Conservation (phyloP, 441 rosid species). For the Viola pubescens region DNA sequence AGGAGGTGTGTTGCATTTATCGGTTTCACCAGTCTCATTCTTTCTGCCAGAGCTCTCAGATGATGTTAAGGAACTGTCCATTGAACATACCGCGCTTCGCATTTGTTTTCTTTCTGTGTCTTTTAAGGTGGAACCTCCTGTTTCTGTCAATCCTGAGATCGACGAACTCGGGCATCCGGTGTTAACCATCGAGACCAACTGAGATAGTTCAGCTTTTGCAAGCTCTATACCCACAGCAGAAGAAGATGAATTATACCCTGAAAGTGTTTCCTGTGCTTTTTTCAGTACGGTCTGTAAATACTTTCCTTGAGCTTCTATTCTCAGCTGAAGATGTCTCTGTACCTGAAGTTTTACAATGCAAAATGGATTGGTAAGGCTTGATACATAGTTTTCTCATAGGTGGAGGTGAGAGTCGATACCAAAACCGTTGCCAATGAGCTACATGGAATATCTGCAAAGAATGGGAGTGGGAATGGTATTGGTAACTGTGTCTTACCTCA, state of each 20-base stretch:
- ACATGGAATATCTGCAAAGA: not conserved
- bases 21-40: slow-evolving; percentile 18
- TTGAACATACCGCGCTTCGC: slow-evolving; percentile 46
- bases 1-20: slow-evolving; percentile 13
- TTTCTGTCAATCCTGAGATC: slow-evolving; percentile 68
- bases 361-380: slow-evolving; percentile 11
- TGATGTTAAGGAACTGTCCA: slow-evolving; percentile 86
- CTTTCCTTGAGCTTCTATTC: slow-evolving; percentile 97
- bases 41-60: slow-evolving; percentile 64
- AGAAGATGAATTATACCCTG: slow-evolving; percentile 58
- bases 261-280: slow-evolving; percentile 86
- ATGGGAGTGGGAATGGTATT: not conserved
- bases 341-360: slow-evolving; percentile 46
- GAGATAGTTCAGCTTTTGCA: slow-evolving; percentile 66
- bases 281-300: slow-evolving; percentile 73
- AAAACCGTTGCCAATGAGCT: no score
- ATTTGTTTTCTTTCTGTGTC: slow-evolving; percentile 27
- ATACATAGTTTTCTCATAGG: not conserved
- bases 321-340: slow-evolving; percentile 87
- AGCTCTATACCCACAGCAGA: slow-evolving; percentile 54
- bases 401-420: not conserved
- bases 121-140: slow-evolving; percentile 30
- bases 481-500: slow-evolving; percentile 42
- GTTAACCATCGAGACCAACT: slow-evolving; percentile 61
- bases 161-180: slow-evolving; percentile 48